These are phyloP conservation scores for Fusarium sp. DNA, from an alignment of 2,329 filamentous ascomycete genomes.

Conservation along the genomic window DNA sequence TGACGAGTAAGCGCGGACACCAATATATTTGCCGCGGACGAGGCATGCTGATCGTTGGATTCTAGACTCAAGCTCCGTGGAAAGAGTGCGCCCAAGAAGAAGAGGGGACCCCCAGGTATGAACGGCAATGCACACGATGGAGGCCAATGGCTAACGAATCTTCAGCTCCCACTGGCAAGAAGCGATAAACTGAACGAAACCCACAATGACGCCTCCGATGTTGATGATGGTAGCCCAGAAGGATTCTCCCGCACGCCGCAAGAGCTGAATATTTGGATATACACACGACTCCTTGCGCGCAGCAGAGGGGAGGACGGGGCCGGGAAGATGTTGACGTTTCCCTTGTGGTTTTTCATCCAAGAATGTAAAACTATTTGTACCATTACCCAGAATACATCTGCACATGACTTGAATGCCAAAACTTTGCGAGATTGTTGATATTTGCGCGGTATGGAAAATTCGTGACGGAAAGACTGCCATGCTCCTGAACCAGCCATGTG, in stretches of 20 bases:
- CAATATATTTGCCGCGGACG: background rate
- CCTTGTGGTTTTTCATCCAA: constrained; percentile 13
- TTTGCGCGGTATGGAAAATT: background rate
- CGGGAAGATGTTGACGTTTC: constrained; percentile 3
- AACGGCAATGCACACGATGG: background rate
- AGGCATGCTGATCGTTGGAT: constrained; percentile 45
- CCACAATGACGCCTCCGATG: constrained; percentile 32
- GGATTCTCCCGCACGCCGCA: background rate
- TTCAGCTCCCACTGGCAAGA: constrained; percentile 47
- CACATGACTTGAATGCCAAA: constrained; percentile 3
- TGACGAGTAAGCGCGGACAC: constrained; percentile 63
- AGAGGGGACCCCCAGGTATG: constrained; percentile 66
- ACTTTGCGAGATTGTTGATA: background rate
- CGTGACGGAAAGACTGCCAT: background rate
- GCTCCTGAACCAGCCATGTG: background rate
- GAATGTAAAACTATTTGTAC: constrained; percentile 45
- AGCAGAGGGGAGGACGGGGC: constrained; percentile 3
- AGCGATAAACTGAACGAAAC: constrained; percentile 41
- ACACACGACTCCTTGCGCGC: background rate
- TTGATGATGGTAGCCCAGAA: constrained; percentile 1
- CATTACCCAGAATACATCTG: constrained; percentile 27
- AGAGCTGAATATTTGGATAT: background rate
- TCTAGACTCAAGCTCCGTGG: constrained; percentile 79
- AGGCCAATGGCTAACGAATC: constrained; percentile 21
- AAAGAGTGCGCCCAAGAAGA: constrained; percentile 92